Base-by-base conservation (phyloP, 2,329 filamentous ascomycete genomes). In the Calonectria naviculata region DNA sequence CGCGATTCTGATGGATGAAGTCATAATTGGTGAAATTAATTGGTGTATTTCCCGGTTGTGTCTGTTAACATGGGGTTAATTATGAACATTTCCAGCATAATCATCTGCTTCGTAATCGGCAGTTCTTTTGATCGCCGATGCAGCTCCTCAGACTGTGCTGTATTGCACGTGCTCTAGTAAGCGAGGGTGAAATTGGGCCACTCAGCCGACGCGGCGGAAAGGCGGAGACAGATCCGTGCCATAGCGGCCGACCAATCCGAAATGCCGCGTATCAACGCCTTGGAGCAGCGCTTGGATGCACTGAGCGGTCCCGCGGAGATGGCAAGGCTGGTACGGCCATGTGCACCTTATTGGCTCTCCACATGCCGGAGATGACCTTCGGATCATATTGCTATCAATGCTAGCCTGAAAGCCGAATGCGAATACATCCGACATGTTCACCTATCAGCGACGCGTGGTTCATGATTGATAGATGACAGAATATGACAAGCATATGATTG, bases 1-100 rank as follows among this genome's bases (percentile, higher is more conserved):
- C 0, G 81, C 81, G 7, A 82, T 72, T n/a, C 77, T 58, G 1
- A 78, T 67, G 19, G 52, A 46, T 19, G 36, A 46, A 24, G 26
- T 24, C 67, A 65, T 69, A 9, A n/a, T 29, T 61, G 19, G 29
- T 15, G 52, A 58, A 9, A 24, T 5, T 38, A 21, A 41, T 24
- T 6, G 31, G 17, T 8, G 10, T 4, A 8, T 26, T 26, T 19
- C 21, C 29, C 31, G 5, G 34, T 36, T 19, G 26, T 15, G 19
- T 19, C 13, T 36, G n/a, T 29, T 6, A 31, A 31, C 19, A 54
- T 3, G 31, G 34, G 52, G 13, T 38, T 58, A n/a, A 26, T 58
- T 38, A 38, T 36, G 6, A 19, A 38, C 42, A 8, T 28, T 3
- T 58, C n/a, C 10, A 24, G n/a, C 42, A 8, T n/a, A 46, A 46